A percentile compares a stretch with the other conserved stretches of the same genome.
These are phyloP conservation scores for Collybia sordida DNA, from an alignment of 768 basidiomycete genomes.

Conservation along the genomic window DNA sequence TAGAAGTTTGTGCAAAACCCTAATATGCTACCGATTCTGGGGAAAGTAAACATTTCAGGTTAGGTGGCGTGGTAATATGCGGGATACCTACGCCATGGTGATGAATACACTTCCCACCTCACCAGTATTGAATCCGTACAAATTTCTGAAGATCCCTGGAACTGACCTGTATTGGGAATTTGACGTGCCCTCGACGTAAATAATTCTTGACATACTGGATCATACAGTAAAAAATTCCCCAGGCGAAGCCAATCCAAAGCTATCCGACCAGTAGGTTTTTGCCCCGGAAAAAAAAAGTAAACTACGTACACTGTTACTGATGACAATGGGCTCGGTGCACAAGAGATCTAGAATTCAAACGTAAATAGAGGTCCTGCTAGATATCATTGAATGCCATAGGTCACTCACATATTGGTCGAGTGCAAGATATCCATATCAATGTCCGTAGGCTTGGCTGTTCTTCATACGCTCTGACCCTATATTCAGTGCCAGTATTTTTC, in stretches of 20 bases:
- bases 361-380: background rate
- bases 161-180: constrained; percentile 42
- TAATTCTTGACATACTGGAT: constrained; percentile 42
- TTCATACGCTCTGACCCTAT: constrained; percentile 62
- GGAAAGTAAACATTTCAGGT: background rate
- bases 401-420: constrained; percentile 66
- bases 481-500: constrained; percentile 59
- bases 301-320: constrained; percentile 64
- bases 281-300: background rate
- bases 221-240: constrained; percentile 74
- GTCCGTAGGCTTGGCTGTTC: constrained; percentile 53
- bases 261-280: constrained; percentile 16
- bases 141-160: constrained; percentile 49
- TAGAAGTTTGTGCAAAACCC: constrained; percentile 45
- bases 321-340: constrained; percentile 71
- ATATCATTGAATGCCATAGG: background rate
- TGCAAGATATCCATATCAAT: constrained; percentile 68
- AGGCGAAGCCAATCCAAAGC: constrained; percentile 73
- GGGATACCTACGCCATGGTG: constrained; percentile 43
- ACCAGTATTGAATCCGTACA: constrained; percentile 61
- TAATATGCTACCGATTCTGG: constrained; percentile 57
- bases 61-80: background rate
- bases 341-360: constrained; percentile 59
- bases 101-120: constrained; percentile 60
- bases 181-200: background rate